Evolutionary conservation across 139 green algal species (phyloP).

Genomic region (Astrephomene gubernaculifera): DNA sequence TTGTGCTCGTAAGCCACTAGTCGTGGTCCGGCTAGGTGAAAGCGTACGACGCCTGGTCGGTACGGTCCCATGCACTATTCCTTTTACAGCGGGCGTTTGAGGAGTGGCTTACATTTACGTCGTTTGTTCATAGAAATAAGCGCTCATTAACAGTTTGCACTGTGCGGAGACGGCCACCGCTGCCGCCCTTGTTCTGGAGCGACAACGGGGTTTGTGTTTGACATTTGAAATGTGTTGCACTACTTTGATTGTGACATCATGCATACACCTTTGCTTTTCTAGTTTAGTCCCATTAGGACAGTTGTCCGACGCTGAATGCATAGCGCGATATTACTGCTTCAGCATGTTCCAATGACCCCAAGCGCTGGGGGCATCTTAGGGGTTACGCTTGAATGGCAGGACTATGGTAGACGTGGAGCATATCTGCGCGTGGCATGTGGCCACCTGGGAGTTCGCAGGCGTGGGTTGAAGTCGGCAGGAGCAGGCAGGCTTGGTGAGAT

Average conservation of each 20-base stretch:
- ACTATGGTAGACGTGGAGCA: slow-evolving; percentile 17
- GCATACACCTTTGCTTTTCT: background rate
- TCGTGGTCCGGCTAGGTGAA: too few species aligned
- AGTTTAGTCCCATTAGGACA: slow-evolving; percentile 21
- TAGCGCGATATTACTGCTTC: slow-evolving; percentile 7
- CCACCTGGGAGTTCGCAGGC: background rate
- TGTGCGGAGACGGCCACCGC: background rate
- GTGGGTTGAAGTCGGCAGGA: background rate
- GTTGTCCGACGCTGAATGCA: slow-evolving; percentile 1
- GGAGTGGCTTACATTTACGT: background rate
- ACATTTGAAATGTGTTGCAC: too few species aligned
- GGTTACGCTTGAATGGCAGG: too few species aligned
- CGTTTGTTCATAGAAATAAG: background rate
- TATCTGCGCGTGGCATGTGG: background rate
- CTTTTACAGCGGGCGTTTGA: background rate
- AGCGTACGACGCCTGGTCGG: too few species aligned
- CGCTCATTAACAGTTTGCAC: background rate
- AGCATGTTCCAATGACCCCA: slow-evolving; percentile 6
- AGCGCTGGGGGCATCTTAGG: background rate
- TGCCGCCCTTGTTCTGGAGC: background rate
- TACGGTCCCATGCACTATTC: background rate
- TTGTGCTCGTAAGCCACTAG: too few species aligned
- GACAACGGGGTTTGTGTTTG: background rate
- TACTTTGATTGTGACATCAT: too few species aligned
- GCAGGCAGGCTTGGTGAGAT: too few species aligned